phyloP scores from a whole-genome alignment of 495 filamentous ascomycete genomes.

The Penicillium coffeae region DNA sequence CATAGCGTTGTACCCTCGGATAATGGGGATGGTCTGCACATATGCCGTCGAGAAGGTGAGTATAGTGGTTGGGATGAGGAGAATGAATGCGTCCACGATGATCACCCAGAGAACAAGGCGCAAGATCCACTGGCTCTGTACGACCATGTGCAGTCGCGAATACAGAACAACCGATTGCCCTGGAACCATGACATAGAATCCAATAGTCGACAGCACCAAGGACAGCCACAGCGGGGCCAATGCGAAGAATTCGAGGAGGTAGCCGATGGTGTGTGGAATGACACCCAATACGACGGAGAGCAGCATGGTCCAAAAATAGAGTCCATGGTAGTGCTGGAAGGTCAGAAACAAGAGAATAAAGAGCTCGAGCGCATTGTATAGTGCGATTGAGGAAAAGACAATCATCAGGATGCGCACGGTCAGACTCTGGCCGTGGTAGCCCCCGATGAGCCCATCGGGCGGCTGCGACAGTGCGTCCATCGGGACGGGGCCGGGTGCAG shows the following conservation, averaged over 20 bases:
- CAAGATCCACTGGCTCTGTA: constrained; percentile 42
- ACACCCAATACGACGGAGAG: constrained; percentile 45
- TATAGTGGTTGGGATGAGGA: constrained; percentile 49
- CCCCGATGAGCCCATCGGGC: constrained; percentile 35
- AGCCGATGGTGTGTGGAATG: constrained; percentile 52
- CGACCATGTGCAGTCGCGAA: constrained; percentile 60
- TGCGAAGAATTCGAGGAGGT: constrained; percentile 51
- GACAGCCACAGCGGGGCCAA: constrained; percentile 34
- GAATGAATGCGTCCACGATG: constrained; percentile 47
- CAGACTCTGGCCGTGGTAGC: constrained; percentile 24
- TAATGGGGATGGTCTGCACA: constrained; percentile 21
- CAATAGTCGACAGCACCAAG: constrained; percentile 42
- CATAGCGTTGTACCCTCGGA: constrained; percentile 49
- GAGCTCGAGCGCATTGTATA: constrained; percentile 52
- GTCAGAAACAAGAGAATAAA: constrained; percentile 46
- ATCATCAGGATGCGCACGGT: constrained; percentile 41
- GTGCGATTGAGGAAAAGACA: constrained; percentile 45
- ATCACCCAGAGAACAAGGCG: constrained; percentile 55
- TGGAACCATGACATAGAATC: constrained; percentile 61
- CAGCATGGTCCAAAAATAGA: constrained; percentile 51
- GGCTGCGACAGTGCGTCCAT: constrained; percentile 14
- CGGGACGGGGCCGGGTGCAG: constrained; percentile 5
- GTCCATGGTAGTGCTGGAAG: constrained; percentile 43
- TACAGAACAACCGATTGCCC: constrained; percentile 66
- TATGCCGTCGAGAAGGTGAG: constrained; percentile 48